A percentile compares a stretch with the other conserved stretches of the same genome.
These are phyloP conservation scores for Santalum album DNA, from an alignment of 164 flowering plant genomes.

Conservation along the genomic window DNA sequence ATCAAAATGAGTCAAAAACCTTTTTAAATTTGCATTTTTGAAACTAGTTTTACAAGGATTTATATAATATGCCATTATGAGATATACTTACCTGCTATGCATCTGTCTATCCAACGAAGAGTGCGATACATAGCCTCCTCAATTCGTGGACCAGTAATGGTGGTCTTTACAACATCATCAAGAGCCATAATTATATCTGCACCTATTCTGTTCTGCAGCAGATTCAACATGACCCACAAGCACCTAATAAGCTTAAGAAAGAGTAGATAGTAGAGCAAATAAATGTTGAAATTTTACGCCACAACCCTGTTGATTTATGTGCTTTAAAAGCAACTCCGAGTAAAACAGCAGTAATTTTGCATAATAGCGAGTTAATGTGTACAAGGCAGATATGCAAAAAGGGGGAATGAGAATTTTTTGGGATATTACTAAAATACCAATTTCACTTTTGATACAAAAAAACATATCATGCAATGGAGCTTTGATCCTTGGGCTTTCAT, in stretches of 20 bases:
- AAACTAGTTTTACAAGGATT: not conserved
- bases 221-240: slow-evolving; percentile 1
- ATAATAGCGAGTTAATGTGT: no score
- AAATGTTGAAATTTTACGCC: not conserved
- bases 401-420: no score
- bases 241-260: not conserved
- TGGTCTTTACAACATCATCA: slow-evolving; percentile 93
- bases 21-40: not conserved
- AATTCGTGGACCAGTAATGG: slow-evolving; percentile 86
- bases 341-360: not conserved
- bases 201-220: slow-evolving; percentile 85
- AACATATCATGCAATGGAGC: no score
- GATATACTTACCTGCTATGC: slow-evolving; percentile 61
- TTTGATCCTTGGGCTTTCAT: no score
- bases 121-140: slow-evolving; percentile 99
- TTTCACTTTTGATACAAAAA: no score
- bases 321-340: not conserved
- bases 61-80: not conserved
- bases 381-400: no score
- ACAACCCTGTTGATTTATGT: not conserved
- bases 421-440: no score
- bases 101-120: slow-evolving; percentile 96
- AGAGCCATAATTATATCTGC: slow-evolving; percentile 99
- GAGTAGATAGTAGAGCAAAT: not conserved
- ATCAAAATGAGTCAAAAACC: not conserved